Evolutionary conservation across 2,329 filamentous ascomycete genomes (phyloP).

Genomic region (Harringtonia lauricola): DNA sequence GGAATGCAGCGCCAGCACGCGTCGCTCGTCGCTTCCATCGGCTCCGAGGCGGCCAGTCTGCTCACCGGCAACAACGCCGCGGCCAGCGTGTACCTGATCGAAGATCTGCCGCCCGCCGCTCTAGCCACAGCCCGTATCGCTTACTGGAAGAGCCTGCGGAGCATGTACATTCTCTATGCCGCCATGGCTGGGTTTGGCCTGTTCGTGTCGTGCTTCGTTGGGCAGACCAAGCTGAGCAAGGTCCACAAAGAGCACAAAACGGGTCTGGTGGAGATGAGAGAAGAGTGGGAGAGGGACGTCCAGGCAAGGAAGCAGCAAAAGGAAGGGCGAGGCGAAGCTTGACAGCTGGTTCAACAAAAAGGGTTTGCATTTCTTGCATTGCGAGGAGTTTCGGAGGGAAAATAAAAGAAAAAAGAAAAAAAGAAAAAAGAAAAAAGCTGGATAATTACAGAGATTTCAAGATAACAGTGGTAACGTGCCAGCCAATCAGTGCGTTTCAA

Average conservation of each 20-base stretch:
- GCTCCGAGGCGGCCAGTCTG: constrained; percentile 30
- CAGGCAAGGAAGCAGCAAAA: neutral
- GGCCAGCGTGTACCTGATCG: constrained; percentile 47
- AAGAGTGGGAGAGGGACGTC: constrained; percentile 15
- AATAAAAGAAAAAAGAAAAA: neutral
- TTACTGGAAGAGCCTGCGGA: constrained; percentile 37
- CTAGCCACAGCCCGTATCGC: constrained; percentile 30
- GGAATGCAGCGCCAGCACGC: constrained; percentile 25
- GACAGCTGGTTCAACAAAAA: too few species aligned
- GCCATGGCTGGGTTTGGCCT: constrained; percentile 36
- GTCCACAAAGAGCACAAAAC: constrained; percentile 49
- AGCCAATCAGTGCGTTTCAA: too few species aligned
- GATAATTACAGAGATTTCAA: too few species aligned
- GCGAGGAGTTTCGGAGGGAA: neutral
- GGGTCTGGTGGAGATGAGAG: constrained; percentile 32
- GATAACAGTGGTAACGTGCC: too few species aligned
- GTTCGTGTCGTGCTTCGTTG: constrained; percentile 34
- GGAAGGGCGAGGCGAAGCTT: neutral
- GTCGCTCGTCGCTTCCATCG: constrained; percentile 15
- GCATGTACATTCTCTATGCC: constrained; percentile 48
- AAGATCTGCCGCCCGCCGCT: constrained; percentile 34
- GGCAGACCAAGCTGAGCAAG: constrained; percentile 38
- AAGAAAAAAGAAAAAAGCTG: neutral
- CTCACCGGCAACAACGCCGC: constrained; percentile 51
- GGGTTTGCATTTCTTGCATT: too few species aligned